Evolutionary conservation across 495 filamentous ascomycete species (phyloP), one percentile per base, ranked within the genome.

Genomic region (Friedmanniomyces simplex): DNA sequence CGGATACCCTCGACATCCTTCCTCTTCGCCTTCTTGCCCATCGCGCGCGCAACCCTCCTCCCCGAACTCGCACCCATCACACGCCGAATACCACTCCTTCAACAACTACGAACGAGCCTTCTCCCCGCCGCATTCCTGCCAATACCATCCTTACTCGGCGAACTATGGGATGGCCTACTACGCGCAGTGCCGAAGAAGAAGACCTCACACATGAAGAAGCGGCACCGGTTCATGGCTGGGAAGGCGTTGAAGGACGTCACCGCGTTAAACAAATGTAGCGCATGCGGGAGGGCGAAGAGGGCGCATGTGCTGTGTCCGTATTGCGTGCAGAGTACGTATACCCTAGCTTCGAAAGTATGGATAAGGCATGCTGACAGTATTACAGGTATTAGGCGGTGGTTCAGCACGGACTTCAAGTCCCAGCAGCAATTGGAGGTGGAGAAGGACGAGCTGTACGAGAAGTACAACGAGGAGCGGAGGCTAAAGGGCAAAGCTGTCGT

Each of bases 171-270:
- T 59, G 88, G 86, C 1, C 80, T 97, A 37, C 82, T 99, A 34
- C 83, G 83, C 60, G 93, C 93, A 3, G 93, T 96, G 6, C 93
- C 93, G 11, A 99, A 99, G 79, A 97, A 96, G 74, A 99, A 97
- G 81, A 95, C 90, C 11, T 95, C 91, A 24, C 87, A 99, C 71
- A 88, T 87, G 78, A 96, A 95, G 78, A 95, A 87, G 75, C 84
- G 93, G 60, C 84, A 88, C 65, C 80, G 94, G 63, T 89, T 91
- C 63, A 83, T 96, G 82, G 91, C 89, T 10, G 91, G 91, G 64
- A 97, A 97, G 71, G 89, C 81, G 39, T 74, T 97, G 66, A 87
- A 91, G 76, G 93, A 97, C 67, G 82, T 95, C 21, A 91, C 83
- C 51, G 77, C 78, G 37, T 74, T 99, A 63, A 90, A 86, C 70